phyloP scores from a whole-genome alignment of 179 eudicot species.

The Beta lomatogona region DNA sequence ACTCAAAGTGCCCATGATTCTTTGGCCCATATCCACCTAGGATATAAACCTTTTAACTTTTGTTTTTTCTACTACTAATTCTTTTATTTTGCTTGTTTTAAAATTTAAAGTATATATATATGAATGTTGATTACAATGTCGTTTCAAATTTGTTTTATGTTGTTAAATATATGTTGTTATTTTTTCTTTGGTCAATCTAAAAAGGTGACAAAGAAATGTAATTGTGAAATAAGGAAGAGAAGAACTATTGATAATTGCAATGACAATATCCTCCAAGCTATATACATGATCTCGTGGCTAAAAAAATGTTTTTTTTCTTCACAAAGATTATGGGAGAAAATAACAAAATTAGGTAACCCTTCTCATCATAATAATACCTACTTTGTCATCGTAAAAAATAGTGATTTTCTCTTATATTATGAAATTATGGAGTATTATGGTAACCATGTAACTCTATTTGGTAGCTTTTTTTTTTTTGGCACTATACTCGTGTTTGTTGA shows the following conservation, averaged over 20 bases:
- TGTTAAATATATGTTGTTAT: not conserved
- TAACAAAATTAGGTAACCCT: too few species aligned
- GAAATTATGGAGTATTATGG: too few species aligned
- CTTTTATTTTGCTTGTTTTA: conserved; percentile 13
- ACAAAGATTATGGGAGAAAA: too few species aligned
- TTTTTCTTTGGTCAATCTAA: conserved; percentile 22
- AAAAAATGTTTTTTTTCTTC: too few species aligned
- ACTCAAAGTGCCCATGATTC: conserved; percentile 62
- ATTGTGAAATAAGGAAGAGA: conserved; percentile 25
- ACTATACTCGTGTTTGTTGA: too few species aligned
- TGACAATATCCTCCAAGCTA: not conserved
- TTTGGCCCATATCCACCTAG: conserved; percentile 9
- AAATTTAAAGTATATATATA: not conserved
- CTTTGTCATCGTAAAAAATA: too few species aligned
- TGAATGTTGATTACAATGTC: not conserved
- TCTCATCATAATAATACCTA: too few species aligned
- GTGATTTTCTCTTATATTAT: too few species aligned
- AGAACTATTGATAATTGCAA: not conserved
- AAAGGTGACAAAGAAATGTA: conserved; percentile 24
- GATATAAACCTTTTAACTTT: not conserved
- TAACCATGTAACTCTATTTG: too few species aligned
- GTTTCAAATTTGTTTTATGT: conserved; percentile 13
- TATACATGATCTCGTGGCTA: not conserved
- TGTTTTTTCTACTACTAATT: conserved; percentile 9
- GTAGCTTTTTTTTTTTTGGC: too few species aligned